These are phyloP conservation scores for Fusarium paranaense DNA, from an alignment of 2,329 filamentous ascomycete species.

Conservation along the genomic window DNA sequence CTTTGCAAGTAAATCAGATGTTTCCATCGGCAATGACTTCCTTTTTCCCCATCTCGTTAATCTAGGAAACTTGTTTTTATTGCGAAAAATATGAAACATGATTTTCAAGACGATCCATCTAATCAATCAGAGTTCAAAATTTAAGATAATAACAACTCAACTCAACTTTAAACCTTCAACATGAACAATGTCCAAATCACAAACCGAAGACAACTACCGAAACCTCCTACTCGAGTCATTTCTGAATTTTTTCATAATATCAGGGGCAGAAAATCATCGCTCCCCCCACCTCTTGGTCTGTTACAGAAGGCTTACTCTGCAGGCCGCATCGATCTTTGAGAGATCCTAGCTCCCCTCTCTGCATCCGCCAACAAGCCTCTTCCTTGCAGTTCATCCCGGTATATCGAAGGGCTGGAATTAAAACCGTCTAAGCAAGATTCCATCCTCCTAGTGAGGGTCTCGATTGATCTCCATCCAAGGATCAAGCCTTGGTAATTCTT, in stretches of 20 bases:
- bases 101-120: not conserved
- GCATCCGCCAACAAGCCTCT: not conserved
- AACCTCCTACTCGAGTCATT: not conserved
- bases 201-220: not conserved
- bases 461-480: not conserved
- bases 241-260: not conserved
- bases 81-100: not conserved
- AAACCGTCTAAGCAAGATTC: not conserved
- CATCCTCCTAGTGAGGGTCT: not conserved
- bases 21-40: not conserved
- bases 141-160: not conserved
- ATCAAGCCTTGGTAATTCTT: not conserved
- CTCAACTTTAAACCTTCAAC: not conserved
- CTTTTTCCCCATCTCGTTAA: constrained; percentile 4
- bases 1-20: not conserved
- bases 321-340: constrained; percentile 3
- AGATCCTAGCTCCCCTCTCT: not conserved
- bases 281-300: not conserved
- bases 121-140: not conserved
- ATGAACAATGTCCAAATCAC: not conserved
- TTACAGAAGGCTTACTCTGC: constrained; percentile 10
- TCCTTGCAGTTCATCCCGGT: not conserved
- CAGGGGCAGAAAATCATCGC: not conserved
- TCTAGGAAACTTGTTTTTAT: not conserved
- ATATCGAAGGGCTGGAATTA: not conserved